Conservation (phyloP, 2,329 filamentous ascomycete species). For the Fusarium liriodendri region DNA sequence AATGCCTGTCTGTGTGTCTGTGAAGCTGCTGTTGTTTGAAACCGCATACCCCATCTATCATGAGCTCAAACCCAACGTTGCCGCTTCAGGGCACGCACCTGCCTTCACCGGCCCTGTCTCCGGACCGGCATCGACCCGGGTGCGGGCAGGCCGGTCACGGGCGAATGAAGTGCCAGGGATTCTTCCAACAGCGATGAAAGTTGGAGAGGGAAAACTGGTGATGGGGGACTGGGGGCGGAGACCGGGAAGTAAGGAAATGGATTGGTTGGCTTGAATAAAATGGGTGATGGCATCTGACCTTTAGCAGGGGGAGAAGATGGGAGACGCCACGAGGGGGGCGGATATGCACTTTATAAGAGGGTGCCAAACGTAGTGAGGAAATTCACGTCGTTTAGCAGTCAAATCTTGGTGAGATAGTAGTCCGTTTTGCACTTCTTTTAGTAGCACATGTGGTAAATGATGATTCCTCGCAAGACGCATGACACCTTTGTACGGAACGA, state of each 20-base stretch:
- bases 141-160: constrained; percentile 8
- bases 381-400: background rate
- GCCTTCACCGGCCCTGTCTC: constrained; percentile 7
- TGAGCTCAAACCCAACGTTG: background rate
- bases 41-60: background rate
- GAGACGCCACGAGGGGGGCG: background rate
- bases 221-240: background rate
- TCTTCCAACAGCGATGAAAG: background rate
- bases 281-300: constrained; percentile 20
- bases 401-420: background rate
- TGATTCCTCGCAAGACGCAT: background rate
- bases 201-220: constrained; percentile 1
- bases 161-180: constrained; percentile 4
- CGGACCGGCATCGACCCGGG: constrained; percentile 26
- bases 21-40: background rate
- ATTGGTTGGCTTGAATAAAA: constrained; percentile 8
- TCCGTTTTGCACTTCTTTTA: background rate
- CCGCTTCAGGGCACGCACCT: background rate
- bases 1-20: background rate
- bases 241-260: constrained; percentile 14
- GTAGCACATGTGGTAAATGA: background rate
- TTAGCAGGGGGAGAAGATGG: background rate
- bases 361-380: background rate
- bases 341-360: background rate
- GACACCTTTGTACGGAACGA: constrained; percentile 18